Percentiles rank a stretch among this genome's conserved stretches.
phyloP scores from a whole-genome alignment of 148 eudicot genomes.

The Linanthus parryae region DNA sequence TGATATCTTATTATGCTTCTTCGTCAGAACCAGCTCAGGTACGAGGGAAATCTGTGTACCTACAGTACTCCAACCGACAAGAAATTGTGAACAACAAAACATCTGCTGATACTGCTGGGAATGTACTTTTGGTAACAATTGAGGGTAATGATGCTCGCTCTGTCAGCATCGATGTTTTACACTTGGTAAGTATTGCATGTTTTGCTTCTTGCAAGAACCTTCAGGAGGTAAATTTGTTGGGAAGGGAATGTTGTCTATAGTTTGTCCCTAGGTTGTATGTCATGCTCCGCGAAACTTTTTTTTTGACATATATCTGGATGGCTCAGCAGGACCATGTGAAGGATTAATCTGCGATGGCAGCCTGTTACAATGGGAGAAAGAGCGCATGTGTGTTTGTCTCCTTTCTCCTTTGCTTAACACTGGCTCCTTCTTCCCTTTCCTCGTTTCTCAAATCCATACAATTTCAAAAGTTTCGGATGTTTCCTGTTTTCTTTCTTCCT shows the following conservation, averaged over 20 bases:
- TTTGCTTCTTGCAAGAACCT: slow-evolving; percentile 17
- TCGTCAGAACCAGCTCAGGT: slow-evolving; percentile 98
- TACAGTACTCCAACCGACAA: slow-evolving; percentile 96
- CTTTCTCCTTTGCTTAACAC: slow-evolving; percentile 97
- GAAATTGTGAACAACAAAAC: slow-evolving; percentile 99
- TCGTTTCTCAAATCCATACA: slow-evolving; percentile 53
- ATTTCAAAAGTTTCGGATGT: slow-evolving; percentile 36
- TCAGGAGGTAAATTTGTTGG: slow-evolving; percentile 27
- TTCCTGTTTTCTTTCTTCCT: slow-evolving; percentile 19
- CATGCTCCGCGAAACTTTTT: slow-evolving; percentile 51
- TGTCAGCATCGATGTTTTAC: slow-evolving; percentile 97
- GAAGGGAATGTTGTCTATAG: slow-evolving; percentile 24
- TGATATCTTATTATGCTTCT: slow-evolving; percentile 97
- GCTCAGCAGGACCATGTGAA: slow-evolving; percentile 95
- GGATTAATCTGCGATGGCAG: slow-evolving; percentile 98
- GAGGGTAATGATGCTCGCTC: slow-evolving; percentile 96
- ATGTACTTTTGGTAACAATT: slow-evolving; percentile 89
- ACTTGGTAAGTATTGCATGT: slow-evolving; percentile 69
- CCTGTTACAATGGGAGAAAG: slow-evolving; percentile 94
- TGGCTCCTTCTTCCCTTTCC: slow-evolving; percentile 80
- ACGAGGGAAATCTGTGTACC: slow-evolving; percentile 94
- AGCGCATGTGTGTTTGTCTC: slow-evolving; percentile 99
- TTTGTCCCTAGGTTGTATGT: slow-evolving; percentile 40
- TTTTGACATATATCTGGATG: slow-evolving; percentile 87
- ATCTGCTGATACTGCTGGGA: slow-evolving; percentile 90